Conservation (phyloP, 2,329 filamentous ascomycete genomes). For the Claviceps arundinis region DNA sequence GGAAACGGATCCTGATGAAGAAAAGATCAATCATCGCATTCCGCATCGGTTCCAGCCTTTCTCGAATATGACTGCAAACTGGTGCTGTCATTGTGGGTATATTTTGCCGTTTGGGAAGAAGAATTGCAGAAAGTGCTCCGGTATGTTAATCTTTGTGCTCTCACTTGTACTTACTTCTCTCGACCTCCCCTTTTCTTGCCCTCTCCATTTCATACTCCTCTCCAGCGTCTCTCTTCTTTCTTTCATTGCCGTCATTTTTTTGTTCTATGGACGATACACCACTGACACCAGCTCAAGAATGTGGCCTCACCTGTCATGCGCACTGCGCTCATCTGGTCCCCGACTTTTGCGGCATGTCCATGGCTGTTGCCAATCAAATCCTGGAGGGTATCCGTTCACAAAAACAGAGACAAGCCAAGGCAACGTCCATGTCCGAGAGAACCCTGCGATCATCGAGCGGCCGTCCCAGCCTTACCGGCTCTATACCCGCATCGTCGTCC, state of each 20-base stretch:
- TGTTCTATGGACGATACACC: neutral
- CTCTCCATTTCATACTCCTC: neutral
- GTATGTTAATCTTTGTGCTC: conserved; percentile 33
- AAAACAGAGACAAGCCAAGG: conserved; percentile 52
- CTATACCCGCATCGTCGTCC: conserved; percentile 20
- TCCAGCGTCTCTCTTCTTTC: neutral
- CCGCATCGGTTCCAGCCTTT: conserved; percentile 95
- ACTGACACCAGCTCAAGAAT: conserved; percentile 46
- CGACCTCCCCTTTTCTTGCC: neutral
- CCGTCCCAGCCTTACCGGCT: conserved; percentile 31
- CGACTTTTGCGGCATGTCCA: conserved; percentile 98
- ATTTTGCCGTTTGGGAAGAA: conserved; percentile 90
- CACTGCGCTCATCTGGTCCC: conserved; percentile 90
- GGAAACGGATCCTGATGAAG: conserved; percentile 94
- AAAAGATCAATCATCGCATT: conserved; percentile 99
- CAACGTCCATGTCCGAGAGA: conserved; percentile 46
- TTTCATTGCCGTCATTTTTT: neutral
- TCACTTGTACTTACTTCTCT: neutral
- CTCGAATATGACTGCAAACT: conserved; percentile 94
- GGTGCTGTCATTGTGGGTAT: conserved; percentile 98
- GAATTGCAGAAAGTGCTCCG: conserved; percentile 82
- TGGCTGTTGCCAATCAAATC: conserved; percentile 92
- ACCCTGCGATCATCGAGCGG: conserved; percentile 46
- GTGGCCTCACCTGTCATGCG: conserved; percentile 78
- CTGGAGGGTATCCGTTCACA: conserved; percentile 71